Evolutionary conservation across 2,329 filamentous ascomycete species (phyloP), one percentile per base, ranked within the genome.

Genomic region (Curvularia spicifera): DNA sequence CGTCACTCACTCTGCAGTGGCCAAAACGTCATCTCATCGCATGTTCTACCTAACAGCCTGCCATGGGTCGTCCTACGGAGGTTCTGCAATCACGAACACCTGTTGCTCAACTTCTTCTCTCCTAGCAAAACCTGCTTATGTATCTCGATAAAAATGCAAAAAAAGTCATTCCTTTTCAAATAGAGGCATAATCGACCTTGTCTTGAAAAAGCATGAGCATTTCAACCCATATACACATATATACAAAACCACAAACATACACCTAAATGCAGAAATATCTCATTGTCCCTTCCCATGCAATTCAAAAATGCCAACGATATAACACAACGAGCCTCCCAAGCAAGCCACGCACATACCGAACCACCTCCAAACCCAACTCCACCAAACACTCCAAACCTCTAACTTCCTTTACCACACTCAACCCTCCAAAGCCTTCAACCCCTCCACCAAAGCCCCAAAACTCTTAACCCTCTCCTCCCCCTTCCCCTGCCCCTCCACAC

Each of bases 351-450:
- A 43, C 15, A 28, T 6, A 5, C 5, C 18, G 8, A 37, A n/a
- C 13, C 12, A 43, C 5, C 20, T 15, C 20, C 20, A 43, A 22
- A 15, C 2, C 29, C 40, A 12, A 15, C 13, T 15, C 10, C 18
- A 15, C 7, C 6, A 43, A 28, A 8, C 6, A 22, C 22, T 15
- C 7, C 1, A 26, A 7, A 26, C 4, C 1, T 12, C 7, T n/a
- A 35, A 35, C 12, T 3, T 13, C 5, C 12, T 2, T 6, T n/a
- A 13, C 13, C 7, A 20, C 15, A 31, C 18, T 45, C 65, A 57
- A 57, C 51, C 51, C 18, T 73, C 69, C 31, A 72, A 50, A 10
- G 51, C 69, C 57, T 66, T 71, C 59, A 77, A 48, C 29, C 73
- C 73, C 8, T 64, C 64, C 45, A 77, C 43, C 54, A 76, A 56